Percentiles rank a stretch among this genome's conserved stretches.
Evolutionary conservation across 352 stramenopile species (phyloP).

Genomic region (Aphanomyces astaci): DNA sequence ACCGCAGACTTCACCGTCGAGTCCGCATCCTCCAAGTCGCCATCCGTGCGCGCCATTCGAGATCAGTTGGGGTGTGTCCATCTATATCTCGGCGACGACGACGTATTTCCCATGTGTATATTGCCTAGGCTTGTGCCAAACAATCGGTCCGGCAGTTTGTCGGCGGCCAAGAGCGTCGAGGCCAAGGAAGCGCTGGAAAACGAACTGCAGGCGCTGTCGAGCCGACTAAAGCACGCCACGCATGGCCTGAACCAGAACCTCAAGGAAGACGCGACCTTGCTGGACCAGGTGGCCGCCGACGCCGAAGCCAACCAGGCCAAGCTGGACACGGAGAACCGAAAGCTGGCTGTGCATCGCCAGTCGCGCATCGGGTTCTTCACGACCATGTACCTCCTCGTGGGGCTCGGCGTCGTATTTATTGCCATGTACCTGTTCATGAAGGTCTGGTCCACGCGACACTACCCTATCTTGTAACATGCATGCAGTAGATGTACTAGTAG

Average conservation of each 20-base stretch:
- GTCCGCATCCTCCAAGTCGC: background rate
- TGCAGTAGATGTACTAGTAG: too few relatives aligned
- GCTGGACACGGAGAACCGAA: constrained; percentile 4
- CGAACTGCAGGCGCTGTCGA: constrained; percentile 10
- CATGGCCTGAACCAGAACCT: constrained; percentile 14
- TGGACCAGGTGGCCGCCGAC: background rate
- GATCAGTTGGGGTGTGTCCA: constrained; percentile 20
- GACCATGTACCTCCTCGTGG: constrained; percentile 1
- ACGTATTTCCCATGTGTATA: too few relatives aligned
- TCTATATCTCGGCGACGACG: too few relatives aligned
- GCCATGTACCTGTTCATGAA: constrained; percentile 25
- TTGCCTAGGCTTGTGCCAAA: background rate
- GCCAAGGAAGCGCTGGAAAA: constrained; percentile 16
- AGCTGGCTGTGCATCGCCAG: constrained; percentile 1
- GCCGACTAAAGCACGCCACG: constrained; percentile 1
- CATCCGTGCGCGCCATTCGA: constrained; percentile 4
- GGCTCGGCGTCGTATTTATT: constrained; percentile 22
- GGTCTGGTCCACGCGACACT: constrained; percentile 9
- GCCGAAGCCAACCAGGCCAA: constrained; percentile 21
- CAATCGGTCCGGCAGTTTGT: too few relatives aligned
- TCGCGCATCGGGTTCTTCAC: constrained; percentile 5
- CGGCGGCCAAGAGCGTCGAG: constrained; percentile 13
- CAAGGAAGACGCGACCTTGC: constrained; percentile 12
- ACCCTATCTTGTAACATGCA: constrained; percentile 17
- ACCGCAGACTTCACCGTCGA: background rate